phyloP scores from a whole-genome alignment of 345 rosid species.

The Mallotus nudiflorus region DNA sequence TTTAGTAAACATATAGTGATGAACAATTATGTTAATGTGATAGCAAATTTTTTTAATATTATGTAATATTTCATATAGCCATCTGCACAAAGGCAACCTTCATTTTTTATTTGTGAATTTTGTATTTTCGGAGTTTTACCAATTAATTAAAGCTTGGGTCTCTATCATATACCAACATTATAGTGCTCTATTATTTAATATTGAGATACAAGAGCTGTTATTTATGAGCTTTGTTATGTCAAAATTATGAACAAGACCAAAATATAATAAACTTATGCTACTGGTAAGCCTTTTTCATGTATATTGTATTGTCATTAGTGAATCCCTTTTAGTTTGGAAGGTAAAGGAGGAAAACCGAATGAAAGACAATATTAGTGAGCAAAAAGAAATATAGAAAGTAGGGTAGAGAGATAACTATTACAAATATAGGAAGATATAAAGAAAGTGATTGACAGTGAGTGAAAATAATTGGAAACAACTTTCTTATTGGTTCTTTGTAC shows the following conservation, averaged over 20 bases:
- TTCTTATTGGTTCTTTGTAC: background rate
- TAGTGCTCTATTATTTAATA: background rate
- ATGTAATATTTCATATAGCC: background rate
- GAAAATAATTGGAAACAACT: background rate
- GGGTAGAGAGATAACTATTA: background rate
- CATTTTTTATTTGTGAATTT: background rate
- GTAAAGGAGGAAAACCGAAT: background rate
- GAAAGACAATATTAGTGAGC: background rate
- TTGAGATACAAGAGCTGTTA: background rate
- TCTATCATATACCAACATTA: background rate
- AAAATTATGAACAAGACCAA: background rate
- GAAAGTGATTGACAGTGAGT: background rate
- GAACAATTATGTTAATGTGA: background rate
- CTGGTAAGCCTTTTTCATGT: background rate
- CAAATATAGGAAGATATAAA: background rate
- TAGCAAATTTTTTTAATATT: background rate
- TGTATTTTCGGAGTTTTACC: background rate
- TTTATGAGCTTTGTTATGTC: background rate
- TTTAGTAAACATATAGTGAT: background rate
- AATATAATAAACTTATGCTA: background rate
- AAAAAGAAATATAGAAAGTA: background rate
- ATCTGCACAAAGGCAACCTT: background rate
- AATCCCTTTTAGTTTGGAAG: background rate
- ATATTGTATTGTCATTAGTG: background rate
- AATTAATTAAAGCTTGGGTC: background rate